Percentiles rank a stretch among this genome's conserved stretches.
Conservation (phyloP, 225 moss, liverwort and hornwort genomes). For the Physcomitrellopsis africana region DNA sequence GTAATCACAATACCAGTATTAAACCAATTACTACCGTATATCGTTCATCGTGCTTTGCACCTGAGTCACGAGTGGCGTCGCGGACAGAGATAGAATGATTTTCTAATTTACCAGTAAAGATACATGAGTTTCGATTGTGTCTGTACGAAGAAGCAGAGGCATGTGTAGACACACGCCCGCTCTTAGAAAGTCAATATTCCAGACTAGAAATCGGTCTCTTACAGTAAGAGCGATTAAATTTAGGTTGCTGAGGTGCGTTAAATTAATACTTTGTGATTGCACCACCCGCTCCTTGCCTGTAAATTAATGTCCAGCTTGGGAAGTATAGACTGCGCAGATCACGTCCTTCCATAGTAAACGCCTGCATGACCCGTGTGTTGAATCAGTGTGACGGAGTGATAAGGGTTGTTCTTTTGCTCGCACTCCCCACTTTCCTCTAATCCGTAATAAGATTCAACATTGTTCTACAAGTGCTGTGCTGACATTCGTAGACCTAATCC, state of each 20-base stretch:
- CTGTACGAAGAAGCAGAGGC: constrained; percentile 25
- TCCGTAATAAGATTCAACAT: no score
- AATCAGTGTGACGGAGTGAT: no score
- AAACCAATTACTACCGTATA: no score
- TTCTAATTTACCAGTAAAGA: background rate
- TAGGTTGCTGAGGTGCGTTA: constrained; percentile 59
- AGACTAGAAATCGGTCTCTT: background rate
- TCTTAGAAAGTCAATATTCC: background rate
- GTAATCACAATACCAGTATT: no score
- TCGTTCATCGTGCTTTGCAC: no score
- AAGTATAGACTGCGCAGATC: background rate
- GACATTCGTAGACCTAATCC: no score
- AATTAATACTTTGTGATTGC: constrained; percentile 25
- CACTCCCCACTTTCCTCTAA: no score
- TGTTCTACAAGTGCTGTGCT: no score
- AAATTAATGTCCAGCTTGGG: constrained; percentile 6
- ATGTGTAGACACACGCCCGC: constrained; percentile 37
- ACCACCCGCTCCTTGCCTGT: constrained; percentile 62
- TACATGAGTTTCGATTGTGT: background rate
- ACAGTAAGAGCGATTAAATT: background rate
- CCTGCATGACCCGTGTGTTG: no score
- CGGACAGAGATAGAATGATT: background rate
- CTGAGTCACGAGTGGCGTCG: no score
- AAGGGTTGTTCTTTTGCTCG: no score
- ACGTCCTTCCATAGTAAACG: no score